Conservation (phyloP, 192 early-diverging fungal species). For the Linnemannia elongata region DNA sequence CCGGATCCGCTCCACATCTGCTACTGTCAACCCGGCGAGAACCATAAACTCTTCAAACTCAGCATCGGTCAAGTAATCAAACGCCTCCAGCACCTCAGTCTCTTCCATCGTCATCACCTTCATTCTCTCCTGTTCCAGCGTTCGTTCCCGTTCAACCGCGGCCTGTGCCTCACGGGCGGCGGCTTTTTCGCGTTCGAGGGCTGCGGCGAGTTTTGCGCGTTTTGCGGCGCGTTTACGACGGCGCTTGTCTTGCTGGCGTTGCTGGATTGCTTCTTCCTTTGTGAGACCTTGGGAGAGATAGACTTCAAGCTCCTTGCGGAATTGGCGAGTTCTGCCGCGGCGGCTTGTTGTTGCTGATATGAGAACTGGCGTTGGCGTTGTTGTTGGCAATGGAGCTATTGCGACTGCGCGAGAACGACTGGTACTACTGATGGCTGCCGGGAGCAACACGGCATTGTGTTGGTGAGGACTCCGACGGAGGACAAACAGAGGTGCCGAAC, state of each 20-base stretch:
- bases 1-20: conserved; percentile 44
- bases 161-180: neutral
- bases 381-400: neutral
- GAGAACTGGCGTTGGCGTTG: neutral
- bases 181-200: neutral
- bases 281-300: conserved; percentile 30
- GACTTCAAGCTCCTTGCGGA: conserved; percentile 34
- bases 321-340: conserved; percentile 27
- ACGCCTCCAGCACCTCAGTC: conserved; percentile 45
- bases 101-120: conserved; percentile 35
- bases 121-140: neutral
- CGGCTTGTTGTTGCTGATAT: conserved; percentile 7
- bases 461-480: neutral
- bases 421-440: neutral
- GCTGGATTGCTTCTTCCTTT: conserved; percentile 25
- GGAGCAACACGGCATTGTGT: neutral
- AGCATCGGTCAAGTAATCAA: conserved; percentile 45
- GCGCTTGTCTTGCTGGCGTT: conserved; percentile 13
- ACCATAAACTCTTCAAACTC: conserved; percentile 47
- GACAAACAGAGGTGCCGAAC: neutral
- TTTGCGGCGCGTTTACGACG: neutral
- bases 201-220: neutral
- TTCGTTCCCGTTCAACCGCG: neutral
- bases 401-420: neutral
- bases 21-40: conserved; percentile 32